Conservation (phyloP, 208 protist species). For the Trypanosoma cruzi region DNA sequence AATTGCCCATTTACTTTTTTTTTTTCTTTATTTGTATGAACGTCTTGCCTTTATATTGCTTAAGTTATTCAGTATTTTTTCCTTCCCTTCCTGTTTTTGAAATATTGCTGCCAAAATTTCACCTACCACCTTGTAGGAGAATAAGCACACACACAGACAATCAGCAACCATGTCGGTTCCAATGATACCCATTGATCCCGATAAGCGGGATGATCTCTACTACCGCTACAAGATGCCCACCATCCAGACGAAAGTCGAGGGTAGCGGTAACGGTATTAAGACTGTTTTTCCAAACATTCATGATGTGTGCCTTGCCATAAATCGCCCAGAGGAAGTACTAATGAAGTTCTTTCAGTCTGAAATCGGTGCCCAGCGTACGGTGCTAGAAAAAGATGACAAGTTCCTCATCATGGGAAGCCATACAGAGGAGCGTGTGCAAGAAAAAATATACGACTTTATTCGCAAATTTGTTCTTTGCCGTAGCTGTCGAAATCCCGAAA, state of each 20-base stretch:
- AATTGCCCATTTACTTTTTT: background rate
- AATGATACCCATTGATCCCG: conserved; percentile 90
- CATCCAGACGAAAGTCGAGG: conserved; percentile 91
- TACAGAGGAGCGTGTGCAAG: conserved; percentile 77
- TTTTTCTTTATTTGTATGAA: conserved; percentile 1
- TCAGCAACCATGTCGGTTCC: conserved; percentile 51
- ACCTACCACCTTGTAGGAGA: background rate
- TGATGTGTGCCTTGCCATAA: conserved; percentile 87
- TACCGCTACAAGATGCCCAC: conserved; percentile 96
- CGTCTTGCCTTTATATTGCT: background rate
- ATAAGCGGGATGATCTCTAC: conserved; percentile 87
- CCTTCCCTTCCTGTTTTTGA: background rate
- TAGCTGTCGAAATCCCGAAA: conserved; percentile 90
- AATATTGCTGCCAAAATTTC: background rate
- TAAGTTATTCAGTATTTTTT: background rate
- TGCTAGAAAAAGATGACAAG: conserved; percentile 86
- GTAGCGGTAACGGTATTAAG: conserved; percentile 95
- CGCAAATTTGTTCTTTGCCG: conserved; percentile 87
- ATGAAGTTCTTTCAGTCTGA: conserved; percentile 92
- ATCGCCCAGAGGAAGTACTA: conserved; percentile 86
- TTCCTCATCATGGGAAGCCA: conserved; percentile 89
- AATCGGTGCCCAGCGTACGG: conserved; percentile 82
- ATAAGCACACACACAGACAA: conserved; percentile 10
- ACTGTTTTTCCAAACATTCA: conserved; percentile 95
- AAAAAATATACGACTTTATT: conserved; percentile 89